phyloP scores from a whole-genome alignment of 108 stramenopile species.

The Craspedostauros australis region DNA sequence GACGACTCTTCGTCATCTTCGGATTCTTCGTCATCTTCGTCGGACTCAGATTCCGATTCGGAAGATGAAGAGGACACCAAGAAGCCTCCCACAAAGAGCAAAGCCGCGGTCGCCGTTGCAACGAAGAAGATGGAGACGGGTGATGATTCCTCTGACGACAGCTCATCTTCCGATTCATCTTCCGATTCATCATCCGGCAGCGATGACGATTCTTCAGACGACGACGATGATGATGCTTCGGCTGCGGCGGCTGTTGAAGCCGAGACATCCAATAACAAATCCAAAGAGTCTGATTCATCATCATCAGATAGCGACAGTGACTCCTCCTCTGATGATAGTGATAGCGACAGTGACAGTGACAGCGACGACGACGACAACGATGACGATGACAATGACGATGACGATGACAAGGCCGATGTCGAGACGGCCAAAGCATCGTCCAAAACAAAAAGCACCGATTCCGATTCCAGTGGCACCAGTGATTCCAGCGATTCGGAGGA shows the following conservation, averaged over 20 bases:
- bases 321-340: slow-evolving; percentile 14
- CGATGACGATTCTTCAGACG: slow-evolving; percentile 8
- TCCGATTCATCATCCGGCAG: slow-evolving; percentile 4
- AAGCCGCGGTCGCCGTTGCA: neutral
- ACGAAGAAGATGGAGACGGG: neutral
- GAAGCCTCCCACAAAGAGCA: slow-evolving; percentile 4
- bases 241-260: neutral
- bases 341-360: slow-evolving; percentile 3
- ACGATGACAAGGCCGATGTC: slow-evolving; percentile 2
- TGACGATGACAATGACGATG: neutral
- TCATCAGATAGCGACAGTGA: slow-evolving; percentile 17
- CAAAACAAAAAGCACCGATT: neutral
- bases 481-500: slow-evolving; percentile 4
- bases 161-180: slow-evolving; percentile 10
- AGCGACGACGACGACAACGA: slow-evolving; percentile 1
- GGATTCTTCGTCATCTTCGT: slow-evolving; percentile 9
- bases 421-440: slow-evolving; percentile 1
- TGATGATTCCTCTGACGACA: neutral
- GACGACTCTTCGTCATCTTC: neutral
- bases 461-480: neutral
- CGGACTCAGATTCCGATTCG: neutral
- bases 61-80: slow-evolving; percentile 8
- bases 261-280: neutral
- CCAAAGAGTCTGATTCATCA: slow-evolving; percentile 5
- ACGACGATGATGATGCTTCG: neutral